These are phyloP conservation scores for Vaccinium macrocarpon DNA, from an alignment of 148 eudicot genomes.

Conservation along the genomic window DNA sequence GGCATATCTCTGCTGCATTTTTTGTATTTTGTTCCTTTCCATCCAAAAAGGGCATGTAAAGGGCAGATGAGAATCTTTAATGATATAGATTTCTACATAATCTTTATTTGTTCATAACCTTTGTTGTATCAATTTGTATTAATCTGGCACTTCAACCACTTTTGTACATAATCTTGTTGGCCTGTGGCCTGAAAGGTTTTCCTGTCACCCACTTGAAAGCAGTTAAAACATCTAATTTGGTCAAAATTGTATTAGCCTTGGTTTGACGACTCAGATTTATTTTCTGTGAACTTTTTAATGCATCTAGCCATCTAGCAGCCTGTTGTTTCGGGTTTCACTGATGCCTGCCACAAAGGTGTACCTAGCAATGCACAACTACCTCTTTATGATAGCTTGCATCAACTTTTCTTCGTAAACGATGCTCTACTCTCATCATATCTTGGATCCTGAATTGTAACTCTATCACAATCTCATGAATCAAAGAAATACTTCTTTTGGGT, in stretches of 20 bases:
- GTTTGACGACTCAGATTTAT: neutral
- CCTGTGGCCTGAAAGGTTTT: neutral
- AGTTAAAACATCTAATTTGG: neutral
- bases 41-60: neutral
- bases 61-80: neutral
- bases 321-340: neutral
- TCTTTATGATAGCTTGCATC: slow-evolving; percentile 14
- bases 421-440: neutral
- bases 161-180: neutral
- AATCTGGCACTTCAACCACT: neutral
- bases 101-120: neutral
- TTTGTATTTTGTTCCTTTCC: too few relatives aligned
- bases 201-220: slow-evolving; percentile 6
- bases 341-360: neutral
- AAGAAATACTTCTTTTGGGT: too few relatives aligned
- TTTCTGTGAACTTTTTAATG: neutral
- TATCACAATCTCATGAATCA: too few relatives aligned
- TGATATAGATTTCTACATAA: neutral
- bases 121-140: neutral
- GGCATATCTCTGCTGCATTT: too few relatives aligned
- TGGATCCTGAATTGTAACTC: neutral
- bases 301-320: neutral
- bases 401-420: slow-evolving; percentile 13
- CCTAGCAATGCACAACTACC: neutral
- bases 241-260: neutral